phyloP scores from a whole-genome alignment of 176 grass and related monocot species.

The Zea luxurians region DNA sequence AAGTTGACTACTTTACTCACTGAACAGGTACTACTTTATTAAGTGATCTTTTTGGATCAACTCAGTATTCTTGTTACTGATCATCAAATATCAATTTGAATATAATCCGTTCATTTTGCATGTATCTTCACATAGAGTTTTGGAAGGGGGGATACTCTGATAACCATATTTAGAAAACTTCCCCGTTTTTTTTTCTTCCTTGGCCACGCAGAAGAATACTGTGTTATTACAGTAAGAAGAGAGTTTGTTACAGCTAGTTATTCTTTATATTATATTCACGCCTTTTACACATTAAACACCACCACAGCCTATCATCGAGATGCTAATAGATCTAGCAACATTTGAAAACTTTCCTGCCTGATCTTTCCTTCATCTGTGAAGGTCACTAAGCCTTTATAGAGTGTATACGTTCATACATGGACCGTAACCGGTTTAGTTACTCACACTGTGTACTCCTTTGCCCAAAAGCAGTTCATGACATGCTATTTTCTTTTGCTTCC shows the following conservation, averaged over 20 bases:
- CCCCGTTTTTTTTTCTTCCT: not conserved
- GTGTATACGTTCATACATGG: not conserved
- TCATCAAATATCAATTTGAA: not conserved
- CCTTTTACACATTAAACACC: not conserved
- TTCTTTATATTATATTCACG: not conserved
- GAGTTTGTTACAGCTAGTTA: not conserved
- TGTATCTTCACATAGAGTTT: not conserved
- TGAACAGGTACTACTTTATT: constrained; percentile 66
- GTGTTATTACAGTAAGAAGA: not conserved
- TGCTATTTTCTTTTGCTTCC: constrained; percentile 19
- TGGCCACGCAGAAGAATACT: not conserved
- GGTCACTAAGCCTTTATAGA: constrained; percentile 17
- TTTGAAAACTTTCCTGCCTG: not conserved
- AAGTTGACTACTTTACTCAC: constrained; percentile 84
- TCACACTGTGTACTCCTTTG: not conserved
- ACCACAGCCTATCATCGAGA: not conserved
- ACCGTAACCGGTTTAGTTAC: constrained; percentile 17
- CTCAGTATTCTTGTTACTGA: constrained; percentile 23
- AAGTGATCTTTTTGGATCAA: constrained; percentile 18
- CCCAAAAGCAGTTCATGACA: constrained; percentile 4
- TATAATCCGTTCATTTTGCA: not conserved
- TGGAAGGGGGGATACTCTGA: not conserved
- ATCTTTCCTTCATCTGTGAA: constrained; percentile 4
- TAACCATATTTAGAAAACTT: constrained; percentile 1
- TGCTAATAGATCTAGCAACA: not conserved